These are phyloP conservation scores for Phytophthora constricta DNA, from an alignment of 352 stramenopile species.

Conservation along the genomic window DNA sequence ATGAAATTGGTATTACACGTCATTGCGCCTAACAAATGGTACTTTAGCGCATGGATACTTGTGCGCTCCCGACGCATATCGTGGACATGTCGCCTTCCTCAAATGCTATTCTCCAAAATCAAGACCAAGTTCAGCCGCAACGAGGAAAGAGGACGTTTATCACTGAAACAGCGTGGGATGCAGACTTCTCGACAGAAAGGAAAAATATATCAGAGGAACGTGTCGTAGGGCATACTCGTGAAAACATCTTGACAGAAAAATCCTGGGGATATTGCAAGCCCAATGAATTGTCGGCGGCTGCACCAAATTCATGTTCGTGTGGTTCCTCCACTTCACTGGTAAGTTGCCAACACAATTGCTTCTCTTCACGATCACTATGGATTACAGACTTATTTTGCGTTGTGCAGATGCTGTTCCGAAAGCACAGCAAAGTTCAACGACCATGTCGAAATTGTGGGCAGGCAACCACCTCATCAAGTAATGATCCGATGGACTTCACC, in stretches of 20 bases:
- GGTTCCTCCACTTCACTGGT: conserved; percentile 31
- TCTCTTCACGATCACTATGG: no score
- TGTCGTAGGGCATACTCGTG: neutral
- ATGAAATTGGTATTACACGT: neutral
- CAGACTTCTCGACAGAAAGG: neutral
- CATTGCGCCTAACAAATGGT: conserved; percentile 2
- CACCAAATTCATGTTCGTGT: conserved; percentile 24
- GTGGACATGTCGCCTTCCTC: neutral
- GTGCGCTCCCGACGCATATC: conserved; percentile 1
- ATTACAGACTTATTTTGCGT: no score
- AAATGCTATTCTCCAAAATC: conserved; percentile 1
- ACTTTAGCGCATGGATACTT: conserved; percentile 35
- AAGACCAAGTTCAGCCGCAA: conserved; percentile 6
- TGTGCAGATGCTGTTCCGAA: conserved; percentile 33
- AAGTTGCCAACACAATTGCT: no score
- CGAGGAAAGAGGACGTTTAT: conserved; percentile 16
- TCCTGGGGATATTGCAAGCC: conserved; percentile 10
- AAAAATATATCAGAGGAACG: conserved; percentile 3
- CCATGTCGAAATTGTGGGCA: conserved; percentile 25
- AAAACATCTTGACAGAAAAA: neutral
- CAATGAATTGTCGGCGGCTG: conserved; percentile 8
- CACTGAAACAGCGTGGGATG: conserved; percentile 26
- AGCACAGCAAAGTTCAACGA: conserved; percentile 29
- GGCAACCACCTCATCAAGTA: neutral
- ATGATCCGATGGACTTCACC: conserved; percentile 34